Percentiles rank a stretch among this genome's conserved stretches.
phyloP scores from a whole-genome alignment of 139 green algal species.

The Coccomyxa sp. region DNA sequence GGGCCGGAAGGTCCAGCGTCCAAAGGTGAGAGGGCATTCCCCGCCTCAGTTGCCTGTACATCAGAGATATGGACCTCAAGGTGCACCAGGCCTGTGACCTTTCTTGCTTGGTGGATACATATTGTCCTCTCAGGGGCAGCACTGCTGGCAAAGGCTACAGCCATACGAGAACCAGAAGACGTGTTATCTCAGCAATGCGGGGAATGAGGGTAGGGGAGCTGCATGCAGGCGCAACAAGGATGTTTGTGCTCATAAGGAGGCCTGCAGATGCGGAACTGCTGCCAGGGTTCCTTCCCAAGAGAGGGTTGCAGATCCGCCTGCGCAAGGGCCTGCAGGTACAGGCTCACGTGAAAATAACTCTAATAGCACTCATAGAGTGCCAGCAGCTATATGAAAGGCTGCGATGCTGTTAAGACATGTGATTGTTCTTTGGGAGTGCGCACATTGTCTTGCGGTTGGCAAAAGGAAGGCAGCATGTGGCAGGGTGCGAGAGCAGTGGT shows the following conservation, averaged over 20 bases:
- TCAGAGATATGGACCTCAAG: too few relatives aligned
- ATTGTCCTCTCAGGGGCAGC: not conserved
- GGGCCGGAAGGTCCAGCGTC: conserved; percentile 15
- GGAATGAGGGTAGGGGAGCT: not conserved
- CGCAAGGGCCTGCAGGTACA: conserved; percentile 5
- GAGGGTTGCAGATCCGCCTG: conserved; percentile 11
- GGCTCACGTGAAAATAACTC: not conserved
- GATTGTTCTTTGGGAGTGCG: not conserved
- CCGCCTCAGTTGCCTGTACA: not conserved
- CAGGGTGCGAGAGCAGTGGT: not conserved
- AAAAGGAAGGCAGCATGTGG: not conserved
- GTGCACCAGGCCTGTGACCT: not conserved
- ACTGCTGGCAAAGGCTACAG: not conserved
- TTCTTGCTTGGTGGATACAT: not conserved
- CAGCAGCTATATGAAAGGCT: not conserved
- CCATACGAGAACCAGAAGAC: not conserved
- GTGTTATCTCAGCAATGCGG: not conserved
- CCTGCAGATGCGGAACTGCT: not conserved
- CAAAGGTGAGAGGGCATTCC: not conserved
- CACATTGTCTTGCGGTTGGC: not conserved
- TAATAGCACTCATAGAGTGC: too few relatives aligned
- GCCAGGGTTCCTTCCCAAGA: conserved; percentile 2
- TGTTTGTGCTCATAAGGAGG: conserved; percentile 4
- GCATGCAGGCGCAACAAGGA: conserved; percentile 3
- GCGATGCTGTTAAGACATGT: not conserved